Evolutionary conservation across 1,284 basidiomycete species (phyloP), one percentile per base, ranked within the genome.

Genomic region (Anthracocystis walkeri): DNA sequence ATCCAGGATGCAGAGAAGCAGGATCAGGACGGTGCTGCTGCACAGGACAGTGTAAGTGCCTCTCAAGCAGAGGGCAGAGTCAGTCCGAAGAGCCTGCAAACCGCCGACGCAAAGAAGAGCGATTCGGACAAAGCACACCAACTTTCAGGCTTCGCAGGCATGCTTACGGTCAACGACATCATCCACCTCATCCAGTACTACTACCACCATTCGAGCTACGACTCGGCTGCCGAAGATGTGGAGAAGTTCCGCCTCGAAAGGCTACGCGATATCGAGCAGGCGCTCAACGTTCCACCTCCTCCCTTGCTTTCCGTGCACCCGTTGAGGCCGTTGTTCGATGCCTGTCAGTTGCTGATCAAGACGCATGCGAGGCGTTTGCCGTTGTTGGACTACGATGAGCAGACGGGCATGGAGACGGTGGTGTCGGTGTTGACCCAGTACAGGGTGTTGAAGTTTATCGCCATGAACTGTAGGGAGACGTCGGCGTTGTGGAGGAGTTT

Each of bases 401-500:
- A 95, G 85, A 97, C 96, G 7, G 93, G 92, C 7, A 93, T 95
- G 66, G 95, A 98, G 87, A 91, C 97, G 20, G 95, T 99, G 75
- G 91, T 99, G 49, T 95, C 93, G 35, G 95, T 98, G 2, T 88
- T 99, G 68, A 99, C 97, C 0, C 97, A 99, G 86, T 99, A 99
- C 83, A 90, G 97, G 31, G 91, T 99, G 23, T 90, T 99, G 85
- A 99, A 99, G 86, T 99, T 98, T 84, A 97, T 99, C 71, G 92
- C 97, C 41, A 96, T 97, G 86, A 99, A 99, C 86, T 85, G 83
- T 61, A 67, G 82, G 11, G 83, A 85, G 68, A 83, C 81, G 7
- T 49, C 71, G 2, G 75, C 74, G 31, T 66, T 85, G 11, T 91
- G 94, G 80, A 86, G 92, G 56, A 90, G 93, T 25, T 89, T 99